Conservation (phyloP, 2,329 filamentous ascomycete species). For the Torrubiella hemipterigena region DNA sequence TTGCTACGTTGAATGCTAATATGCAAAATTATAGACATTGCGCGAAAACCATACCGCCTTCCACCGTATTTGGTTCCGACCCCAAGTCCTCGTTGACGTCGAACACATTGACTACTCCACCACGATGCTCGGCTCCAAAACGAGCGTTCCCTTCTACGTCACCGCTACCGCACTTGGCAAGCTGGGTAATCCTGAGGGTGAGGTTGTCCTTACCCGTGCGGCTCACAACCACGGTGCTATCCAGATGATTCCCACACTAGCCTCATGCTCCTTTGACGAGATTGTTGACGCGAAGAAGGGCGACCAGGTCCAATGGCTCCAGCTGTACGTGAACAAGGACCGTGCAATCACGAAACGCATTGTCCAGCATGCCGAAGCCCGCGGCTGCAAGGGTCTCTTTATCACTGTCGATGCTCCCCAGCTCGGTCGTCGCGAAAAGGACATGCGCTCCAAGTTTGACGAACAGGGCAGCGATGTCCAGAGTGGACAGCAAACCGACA, state of each 20-base stretch:
- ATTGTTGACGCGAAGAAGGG: slow-evolving; percentile 73
- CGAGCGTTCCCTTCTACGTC: slow-evolving; percentile 84
- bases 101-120: slow-evolving; percentile 77
- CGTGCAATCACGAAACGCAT: slow-evolving; percentile 82
- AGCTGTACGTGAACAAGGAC: slow-evolving; percentile 96
- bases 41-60: slow-evolving; percentile 92
- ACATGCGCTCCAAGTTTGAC: slow-evolving; percentile 88
- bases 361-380: slow-evolving; percentile 78
- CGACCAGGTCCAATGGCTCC: slow-evolving; percentile 88
- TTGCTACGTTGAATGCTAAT: neutral
- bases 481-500: slow-evolving; percentile 63
- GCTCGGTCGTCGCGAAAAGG: slow-evolving; percentile 88
- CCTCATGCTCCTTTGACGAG: slow-evolving; percentile 95
- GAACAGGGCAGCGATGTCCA: slow-evolving; percentile 80
- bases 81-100: slow-evolving; percentile 78
- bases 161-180: slow-evolving; percentile 94
- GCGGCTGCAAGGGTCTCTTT: slow-evolving; percentile 91
- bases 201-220: slow-evolving; percentile 79
- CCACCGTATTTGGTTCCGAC: slow-evolving; percentile 96
- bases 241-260: slow-evolving; percentile 97
- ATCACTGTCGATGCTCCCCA: slow-evolving; percentile 98
- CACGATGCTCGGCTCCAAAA: slow-evolving; percentile 84
- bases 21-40: slow-evolving; percentile 50
- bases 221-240: slow-evolving; percentile 79
- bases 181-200: slow-evolving; percentile 85